phyloP scores from a whole-genome alignment of 257 asterid species.

The Capsicum rhomboideum region DNA sequence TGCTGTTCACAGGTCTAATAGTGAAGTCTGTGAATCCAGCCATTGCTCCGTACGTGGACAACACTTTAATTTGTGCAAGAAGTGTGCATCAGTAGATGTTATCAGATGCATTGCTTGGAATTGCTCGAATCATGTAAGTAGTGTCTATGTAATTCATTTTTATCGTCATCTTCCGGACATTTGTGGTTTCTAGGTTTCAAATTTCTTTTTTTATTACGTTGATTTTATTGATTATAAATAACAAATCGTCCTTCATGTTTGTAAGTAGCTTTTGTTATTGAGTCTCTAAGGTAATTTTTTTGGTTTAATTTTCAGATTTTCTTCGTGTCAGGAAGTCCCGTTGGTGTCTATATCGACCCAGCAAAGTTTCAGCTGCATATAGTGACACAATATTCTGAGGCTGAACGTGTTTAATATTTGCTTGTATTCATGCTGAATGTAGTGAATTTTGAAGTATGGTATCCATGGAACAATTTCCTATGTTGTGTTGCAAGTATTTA shows the following conservation, averaged over 20 bases:
- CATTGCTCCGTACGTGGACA: slow-evolving; percentile 96
- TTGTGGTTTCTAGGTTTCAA: no score
- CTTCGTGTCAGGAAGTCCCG: no score
- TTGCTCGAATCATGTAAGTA: slow-evolving; percentile 94
- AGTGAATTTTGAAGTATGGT: not conserved
- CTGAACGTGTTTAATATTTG: not conserved
- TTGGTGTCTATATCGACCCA: not conserved
- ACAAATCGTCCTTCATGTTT: no score
- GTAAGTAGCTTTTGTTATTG: no score
- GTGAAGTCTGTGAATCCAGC: slow-evolving; percentile 96
- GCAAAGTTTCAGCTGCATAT: not conserved
- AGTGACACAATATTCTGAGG: not conserved
- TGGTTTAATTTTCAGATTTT: no score
- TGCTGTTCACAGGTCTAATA: slow-evolving; percentile 84
- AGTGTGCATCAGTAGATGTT: slow-evolving; percentile 96
- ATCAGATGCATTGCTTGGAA: slow-evolving; percentile 95
- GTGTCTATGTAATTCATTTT: no score
- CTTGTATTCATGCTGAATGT: not conserved
- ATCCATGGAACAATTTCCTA: not conserved
- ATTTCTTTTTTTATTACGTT: no score
- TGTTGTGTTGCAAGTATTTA: not conserved
- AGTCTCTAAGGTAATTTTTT: no score
- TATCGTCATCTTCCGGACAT: no score
- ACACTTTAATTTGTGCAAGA: slow-evolving; percentile 96
- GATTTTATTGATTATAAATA: no score